Evolutionary conservation across 2,329 filamentous ascomycete genomes (phyloP), one percentile per base, ranked within the genome.

Genomic region (Fusarium humuli): DNA sequence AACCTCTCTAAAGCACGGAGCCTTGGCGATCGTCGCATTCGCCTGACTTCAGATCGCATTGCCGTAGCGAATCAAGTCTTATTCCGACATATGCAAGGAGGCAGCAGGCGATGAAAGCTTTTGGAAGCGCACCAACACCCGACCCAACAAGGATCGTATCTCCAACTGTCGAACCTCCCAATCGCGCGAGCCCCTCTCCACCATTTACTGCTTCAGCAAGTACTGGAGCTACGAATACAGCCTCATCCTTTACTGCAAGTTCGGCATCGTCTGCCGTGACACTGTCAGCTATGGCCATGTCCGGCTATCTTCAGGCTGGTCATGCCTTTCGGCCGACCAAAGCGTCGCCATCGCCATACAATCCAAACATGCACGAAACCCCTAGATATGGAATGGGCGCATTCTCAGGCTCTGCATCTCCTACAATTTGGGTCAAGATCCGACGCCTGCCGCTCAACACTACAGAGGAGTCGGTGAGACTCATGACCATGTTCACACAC

Each of bases 401-500:
- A 5, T 83, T 81, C 66, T 75, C 80, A 61, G 75, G 74, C 59
- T 76, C 79, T 18, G 61, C 77, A 48, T 80, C 57, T 52, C 81
- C 49, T 76, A 79, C 54, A 77, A 81, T 72, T 75, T 83, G 69
- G 23, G 80, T 88, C 37, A 75, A 88, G 48, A 86, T 90, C 64
- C 85, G 85, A 55, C 82, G 84, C 67, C 81, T 90, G 14, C 87
- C 88, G 3, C 67, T 81, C 52, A 85, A 86, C 70, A 87, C 84
- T 5, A 84, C 84, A 2, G 84, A 88, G 53, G 84, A 88, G 53
- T 82, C 83, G 25, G 73, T 90, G 54, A 81, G 84, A 48, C 77
- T 87, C 30, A 89, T 90, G 87, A 81, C 88, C 34, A 81, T 88
- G 44, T 89, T 87, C 79, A 87, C 86, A 54, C 83, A 89, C 70